Conservation (phyloP, 768 basidiomycete genomes). For the Tulasnella sp. region DNA sequence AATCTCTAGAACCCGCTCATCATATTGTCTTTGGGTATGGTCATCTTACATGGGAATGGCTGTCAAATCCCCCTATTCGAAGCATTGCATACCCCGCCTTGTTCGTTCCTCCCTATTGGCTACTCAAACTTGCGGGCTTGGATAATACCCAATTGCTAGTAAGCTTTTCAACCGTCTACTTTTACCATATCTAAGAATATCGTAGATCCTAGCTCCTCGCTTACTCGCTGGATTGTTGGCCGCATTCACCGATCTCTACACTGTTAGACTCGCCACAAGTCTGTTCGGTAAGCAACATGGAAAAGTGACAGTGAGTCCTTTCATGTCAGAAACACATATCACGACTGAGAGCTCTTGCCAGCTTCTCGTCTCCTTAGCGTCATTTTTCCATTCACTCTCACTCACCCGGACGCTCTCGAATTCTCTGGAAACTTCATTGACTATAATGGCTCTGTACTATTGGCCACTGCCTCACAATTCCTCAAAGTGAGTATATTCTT, state of each 20-base stretch:
- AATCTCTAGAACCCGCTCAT: slow-evolving; percentile 88
- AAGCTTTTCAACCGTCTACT: slow-evolving; percentile 24
- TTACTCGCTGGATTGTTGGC: slow-evolving; percentile 64
- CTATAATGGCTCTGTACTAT: slow-evolving; percentile 57
- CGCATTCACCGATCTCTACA: slow-evolving; percentile 64
- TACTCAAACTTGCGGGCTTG: slow-evolving; percentile 43
- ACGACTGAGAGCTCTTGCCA: slow-evolving; percentile 25
- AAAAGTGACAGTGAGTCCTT: slow-evolving; percentile 43
- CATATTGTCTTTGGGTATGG: slow-evolving; percentile 82
- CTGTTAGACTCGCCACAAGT: slow-evolving; percentile 45
- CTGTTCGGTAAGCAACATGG: slow-evolving; percentile 47
- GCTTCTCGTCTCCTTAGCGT: slow-evolving; percentile 70
- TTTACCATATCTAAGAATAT: slow-evolving; percentile 8
- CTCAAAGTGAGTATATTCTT: background rate
- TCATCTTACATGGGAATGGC: slow-evolving; percentile 94
- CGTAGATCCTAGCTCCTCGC: slow-evolving; percentile 60
- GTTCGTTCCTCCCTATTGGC: slow-evolving; percentile 67
- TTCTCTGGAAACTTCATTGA: slow-evolving; percentile 79
- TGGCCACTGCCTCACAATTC: slow-evolving; percentile 37
- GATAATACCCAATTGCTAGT: slow-evolving; percentile 52
- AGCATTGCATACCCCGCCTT: slow-evolving; percentile 70
- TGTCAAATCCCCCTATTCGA: slow-evolving; percentile 50
- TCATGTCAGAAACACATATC: background rate
- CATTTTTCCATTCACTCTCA: slow-evolving; percentile 75
- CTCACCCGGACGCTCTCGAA: slow-evolving; percentile 85